Conservation (phyloP, 2,329 filamentous ascomycete genomes). For the Venturia effusa region DNA sequence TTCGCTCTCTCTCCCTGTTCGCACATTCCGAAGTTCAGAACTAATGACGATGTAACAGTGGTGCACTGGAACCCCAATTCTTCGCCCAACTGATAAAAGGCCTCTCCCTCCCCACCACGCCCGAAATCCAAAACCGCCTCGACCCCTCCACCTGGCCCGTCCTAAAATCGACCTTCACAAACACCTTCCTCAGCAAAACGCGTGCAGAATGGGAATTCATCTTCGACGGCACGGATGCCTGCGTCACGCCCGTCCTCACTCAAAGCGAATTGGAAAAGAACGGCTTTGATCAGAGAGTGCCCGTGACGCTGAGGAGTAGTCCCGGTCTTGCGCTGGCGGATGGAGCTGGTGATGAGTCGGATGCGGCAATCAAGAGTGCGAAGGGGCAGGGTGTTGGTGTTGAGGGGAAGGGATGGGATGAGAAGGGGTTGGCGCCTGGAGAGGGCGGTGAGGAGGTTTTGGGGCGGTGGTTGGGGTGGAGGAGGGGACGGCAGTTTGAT, state of each 20-base stretch:
- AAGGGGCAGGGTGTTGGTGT: slow-evolving; percentile 55
- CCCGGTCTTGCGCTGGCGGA: slow-evolving; percentile 55
- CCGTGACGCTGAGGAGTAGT: slow-evolving; percentile 57
- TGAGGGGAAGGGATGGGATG: slow-evolving; percentile 56
- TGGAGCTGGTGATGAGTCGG: slow-evolving; percentile 28
- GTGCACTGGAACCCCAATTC: slow-evolving; percentile 81
- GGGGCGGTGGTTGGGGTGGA: slow-evolving; percentile 67
- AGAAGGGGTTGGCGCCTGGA: slow-evolving; percentile 50
- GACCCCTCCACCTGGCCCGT: slow-evolving; percentile 58
- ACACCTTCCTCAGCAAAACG: slow-evolving; percentile 57
- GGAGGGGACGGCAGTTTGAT: slow-evolving; percentile 58
- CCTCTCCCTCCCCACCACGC: slow-evolving; percentile 43
- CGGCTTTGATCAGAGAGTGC: slow-evolving; percentile 58
- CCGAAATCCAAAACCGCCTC: slow-evolving; percentile 39
- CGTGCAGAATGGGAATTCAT: slow-evolving; percentile 71
- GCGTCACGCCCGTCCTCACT: slow-evolving; percentile 76
- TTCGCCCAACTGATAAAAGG: slow-evolving; percentile 58
- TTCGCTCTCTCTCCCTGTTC: background rate
- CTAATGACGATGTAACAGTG: slow-evolving; percentile 26
- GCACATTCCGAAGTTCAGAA: background rate
- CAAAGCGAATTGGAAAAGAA: slow-evolving; percentile 58
- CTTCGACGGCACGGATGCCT: slow-evolving; percentile 87
- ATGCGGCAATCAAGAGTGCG: slow-evolving; percentile 20
- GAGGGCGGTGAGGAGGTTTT: slow-evolving; percentile 62
- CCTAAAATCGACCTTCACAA: slow-evolving; percentile 50